Evolutionary conservation across 495 filamentous ascomycete species (phyloP).

Genomic region (Cetradonia linearis): DNA sequence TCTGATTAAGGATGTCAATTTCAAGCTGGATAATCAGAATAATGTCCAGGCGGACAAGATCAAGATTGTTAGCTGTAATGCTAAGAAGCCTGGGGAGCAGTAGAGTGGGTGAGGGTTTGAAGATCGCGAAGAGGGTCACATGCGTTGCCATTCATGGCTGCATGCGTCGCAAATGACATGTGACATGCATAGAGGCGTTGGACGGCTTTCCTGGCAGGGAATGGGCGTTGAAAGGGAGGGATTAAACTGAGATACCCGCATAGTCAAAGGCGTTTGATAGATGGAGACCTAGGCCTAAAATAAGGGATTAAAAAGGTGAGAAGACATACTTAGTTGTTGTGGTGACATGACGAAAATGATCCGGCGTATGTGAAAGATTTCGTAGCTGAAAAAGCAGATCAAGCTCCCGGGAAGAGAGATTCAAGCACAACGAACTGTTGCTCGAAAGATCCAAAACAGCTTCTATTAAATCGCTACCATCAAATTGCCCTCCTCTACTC

Average conservation of each 20-base stretch:
- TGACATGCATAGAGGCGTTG: conserved; percentile 7
- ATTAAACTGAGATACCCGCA: conserved; percentile 8
- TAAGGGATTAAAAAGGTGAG: not conserved
- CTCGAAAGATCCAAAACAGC: no score
- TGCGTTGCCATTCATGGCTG: not conserved
- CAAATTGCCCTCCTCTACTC: no score
- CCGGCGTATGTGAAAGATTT: not conserved
- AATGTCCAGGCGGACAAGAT: conserved; percentile 65
- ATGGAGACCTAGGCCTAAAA: not conserved
- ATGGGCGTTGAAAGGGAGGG: conserved; percentile 2
- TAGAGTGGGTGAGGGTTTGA: conserved; percentile 24
- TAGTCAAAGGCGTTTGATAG: conserved; percentile 1
- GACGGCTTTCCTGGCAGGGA: not conserved
- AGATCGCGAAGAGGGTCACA: not conserved
- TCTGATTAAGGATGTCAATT: conserved; percentile 93
- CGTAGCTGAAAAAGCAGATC: no score
- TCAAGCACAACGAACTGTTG: no score
- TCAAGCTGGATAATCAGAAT: conserved; percentile 82
- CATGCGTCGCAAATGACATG: not conserved
- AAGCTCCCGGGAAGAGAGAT: no score
- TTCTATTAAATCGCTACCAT: no score
- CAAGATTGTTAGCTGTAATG: conserved; percentile 95
- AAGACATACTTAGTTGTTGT: not conserved
- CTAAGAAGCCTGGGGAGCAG: conserved; percentile 67
- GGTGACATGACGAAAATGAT: not conserved